A percentile compares a stretch with the other conserved stretches of the same genome.
Evolutionary conservation across 148 eudicot species (phyloP).

Genomic region (Spergularia bocconei): DNA sequence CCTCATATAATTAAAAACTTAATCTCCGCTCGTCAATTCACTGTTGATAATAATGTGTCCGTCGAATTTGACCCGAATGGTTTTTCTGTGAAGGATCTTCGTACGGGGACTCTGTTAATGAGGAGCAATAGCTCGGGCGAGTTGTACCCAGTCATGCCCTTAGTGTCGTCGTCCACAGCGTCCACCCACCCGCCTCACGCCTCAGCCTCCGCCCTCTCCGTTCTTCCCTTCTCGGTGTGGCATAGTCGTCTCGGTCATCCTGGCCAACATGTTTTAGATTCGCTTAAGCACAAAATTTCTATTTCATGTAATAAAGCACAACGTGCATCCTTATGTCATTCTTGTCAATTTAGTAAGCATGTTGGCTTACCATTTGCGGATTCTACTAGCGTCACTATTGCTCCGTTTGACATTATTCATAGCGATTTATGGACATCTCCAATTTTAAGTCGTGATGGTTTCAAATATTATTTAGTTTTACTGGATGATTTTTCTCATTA

Average conservation of each 20-base stretch:
- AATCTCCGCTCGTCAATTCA: background rate
- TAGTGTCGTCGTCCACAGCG: no score
- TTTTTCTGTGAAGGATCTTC: constrained; percentile 1
- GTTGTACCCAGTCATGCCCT: background rate
- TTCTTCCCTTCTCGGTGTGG: no score
- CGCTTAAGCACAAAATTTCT: no score
- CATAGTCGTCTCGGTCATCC: no score
- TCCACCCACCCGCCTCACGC: no score
- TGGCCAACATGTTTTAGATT: no score
- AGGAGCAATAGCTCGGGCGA: no score
- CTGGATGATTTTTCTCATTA: background rate
- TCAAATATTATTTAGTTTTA: background rate
- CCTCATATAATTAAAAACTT: constrained; percentile 2
- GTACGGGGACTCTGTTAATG: background rate
- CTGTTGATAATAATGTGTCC: background rate
- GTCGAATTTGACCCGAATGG: constrained; percentile 13
- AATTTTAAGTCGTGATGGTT: background rate
- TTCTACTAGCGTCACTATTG: background rate
- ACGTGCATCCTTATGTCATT: no score
- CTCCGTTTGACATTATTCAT: background rate
- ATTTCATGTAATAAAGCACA: no score
- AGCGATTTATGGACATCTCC: no score
- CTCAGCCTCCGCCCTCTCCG: no score
- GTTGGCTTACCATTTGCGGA: background rate
- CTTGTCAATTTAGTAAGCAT: background rate